Conservation (phyloP, 1,284 basidiomycete genomes). For the Boletus semigastroideus region DNA sequence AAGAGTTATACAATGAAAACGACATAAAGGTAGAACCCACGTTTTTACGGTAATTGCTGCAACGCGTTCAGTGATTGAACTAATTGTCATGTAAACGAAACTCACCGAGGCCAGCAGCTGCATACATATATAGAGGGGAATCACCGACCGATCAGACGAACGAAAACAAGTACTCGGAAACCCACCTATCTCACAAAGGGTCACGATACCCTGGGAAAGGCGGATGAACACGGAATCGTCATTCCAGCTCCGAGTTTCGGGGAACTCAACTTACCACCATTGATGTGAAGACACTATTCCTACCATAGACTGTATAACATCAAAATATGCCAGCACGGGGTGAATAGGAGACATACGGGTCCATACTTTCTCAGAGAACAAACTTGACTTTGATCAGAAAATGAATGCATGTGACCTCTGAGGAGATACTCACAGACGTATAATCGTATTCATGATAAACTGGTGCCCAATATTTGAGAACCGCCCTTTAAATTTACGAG, state of each 20-base stretch:
- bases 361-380: conserved; percentile 44
- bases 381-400: conserved; percentile 16
- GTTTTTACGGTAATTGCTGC: conserved; percentile 46
- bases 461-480: conserved; percentile 15
- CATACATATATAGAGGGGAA: not conserved
- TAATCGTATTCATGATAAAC: conserved; percentile 46
- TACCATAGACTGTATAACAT: conserved; percentile 38
- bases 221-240: conserved; percentile 1
- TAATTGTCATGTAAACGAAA: not conserved
- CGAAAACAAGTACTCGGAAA: not conserved
- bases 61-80: not conserved
- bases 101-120: conserved; percentile 43
- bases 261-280: conserved; percentile 38
- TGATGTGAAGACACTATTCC: conserved; percentile 36
- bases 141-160: not conserved
- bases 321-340: not conserved
- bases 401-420: not conserved
- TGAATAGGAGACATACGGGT: conserved; percentile 32
- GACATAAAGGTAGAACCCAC: conserved; percentile 28
- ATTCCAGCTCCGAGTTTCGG: not conserved
- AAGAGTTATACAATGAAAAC: not conserved
- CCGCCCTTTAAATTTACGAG: not conserved
- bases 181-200: conserved; percentile 43
- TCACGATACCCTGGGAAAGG: conserved; percentile 37
- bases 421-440: conserved; percentile 34